phyloP scores from a whole-genome alignment of 257 asterid genomes.

The Nyctanthes arbortristis region DNA sequence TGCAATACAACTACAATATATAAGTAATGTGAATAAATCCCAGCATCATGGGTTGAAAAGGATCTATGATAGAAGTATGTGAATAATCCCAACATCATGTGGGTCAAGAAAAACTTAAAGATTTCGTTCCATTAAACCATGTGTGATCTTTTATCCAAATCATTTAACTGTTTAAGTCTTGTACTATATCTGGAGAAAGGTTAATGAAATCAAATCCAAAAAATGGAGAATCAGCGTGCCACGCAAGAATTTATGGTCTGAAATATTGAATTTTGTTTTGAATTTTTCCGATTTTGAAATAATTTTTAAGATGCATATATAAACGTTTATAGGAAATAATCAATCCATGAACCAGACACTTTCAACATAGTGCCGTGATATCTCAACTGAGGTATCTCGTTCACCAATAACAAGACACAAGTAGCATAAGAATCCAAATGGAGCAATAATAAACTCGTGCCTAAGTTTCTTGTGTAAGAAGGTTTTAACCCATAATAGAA shows the following conservation, averaged over 20 bases:
- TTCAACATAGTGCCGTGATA: background rate
- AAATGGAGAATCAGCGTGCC: background rate
- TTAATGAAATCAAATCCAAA: background rate
- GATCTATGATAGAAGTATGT: too few species aligned
- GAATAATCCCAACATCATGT: background rate
- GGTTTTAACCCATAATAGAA: too few species aligned
- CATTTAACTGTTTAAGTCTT: background rate
- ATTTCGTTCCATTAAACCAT: background rate
- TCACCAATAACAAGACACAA: too few species aligned
- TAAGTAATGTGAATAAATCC: background rate
- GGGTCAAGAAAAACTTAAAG: too few species aligned
- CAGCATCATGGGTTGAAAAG: background rate
- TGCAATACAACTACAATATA: too few species aligned
- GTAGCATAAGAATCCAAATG: background rate
- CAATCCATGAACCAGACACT: background rate
- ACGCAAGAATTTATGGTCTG: background rate
- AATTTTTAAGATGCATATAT: background rate
- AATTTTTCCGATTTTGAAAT: too few species aligned
- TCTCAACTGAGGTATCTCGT: too few species aligned
- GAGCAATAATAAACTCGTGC: background rate
- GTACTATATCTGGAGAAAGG: background rate
- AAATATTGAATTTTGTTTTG: background rate
- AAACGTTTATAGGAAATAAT: background rate
- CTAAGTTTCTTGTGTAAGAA: too few species aligned
- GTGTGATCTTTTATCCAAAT: too few species aligned